These are phyloP conservation scores for Pythium chondricola DNA, from an alignment of 352 stramenopile species.

Conservation along the genomic window DNA sequence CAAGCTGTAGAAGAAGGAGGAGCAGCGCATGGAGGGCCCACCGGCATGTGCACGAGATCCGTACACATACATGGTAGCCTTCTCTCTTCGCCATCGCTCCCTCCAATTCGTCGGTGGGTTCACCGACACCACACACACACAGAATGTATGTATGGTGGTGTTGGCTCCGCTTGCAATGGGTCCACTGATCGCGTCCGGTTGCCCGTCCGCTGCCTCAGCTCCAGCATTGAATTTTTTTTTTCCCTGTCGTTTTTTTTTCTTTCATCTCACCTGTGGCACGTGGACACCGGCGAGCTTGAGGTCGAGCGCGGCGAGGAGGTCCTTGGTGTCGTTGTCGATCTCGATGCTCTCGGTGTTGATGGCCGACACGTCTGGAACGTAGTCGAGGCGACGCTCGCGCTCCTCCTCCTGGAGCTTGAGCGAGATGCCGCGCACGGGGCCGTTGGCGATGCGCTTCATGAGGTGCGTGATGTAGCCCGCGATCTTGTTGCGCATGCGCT, in stretches of 20 bases:
- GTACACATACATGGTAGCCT: too few relatives aligned
- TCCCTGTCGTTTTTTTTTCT: slow-evolving; percentile 9
- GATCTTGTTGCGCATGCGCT: slow-evolving; percentile 99
- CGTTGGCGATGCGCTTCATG: slow-evolving; percentile 99
- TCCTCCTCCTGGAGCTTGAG: slow-evolving; percentile 99
- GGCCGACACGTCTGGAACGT: slow-evolving; percentile 97
- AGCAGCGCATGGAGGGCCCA: too few relatives aligned
- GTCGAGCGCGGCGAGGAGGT: slow-evolving; percentile 95
- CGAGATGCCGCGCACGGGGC: slow-evolving; percentile 98
- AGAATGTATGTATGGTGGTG: slow-evolving; percentile 6
- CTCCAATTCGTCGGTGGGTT: too few relatives aligned
- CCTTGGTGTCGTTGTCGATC: slow-evolving; percentile 98
- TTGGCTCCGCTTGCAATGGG: slow-evolving; percentile 42
- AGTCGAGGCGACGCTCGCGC: slow-evolving; percentile 98
- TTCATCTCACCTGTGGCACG: slow-evolving; percentile 74
- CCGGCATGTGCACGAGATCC: too few relatives aligned
- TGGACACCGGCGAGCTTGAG: slow-evolving; percentile 89
- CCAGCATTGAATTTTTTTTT: slow-evolving; percentile 59
- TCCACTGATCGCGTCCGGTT: slow-evolving; percentile 37
- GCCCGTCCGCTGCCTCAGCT: slow-evolving; percentile 50
- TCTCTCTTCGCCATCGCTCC: too few relatives aligned
- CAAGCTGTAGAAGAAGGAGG: slow-evolving; percentile 11
- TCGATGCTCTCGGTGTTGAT: slow-evolving; percentile 93
- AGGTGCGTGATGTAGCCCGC: slow-evolving; percentile 99
- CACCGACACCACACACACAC: not conserved